phyloP scores from a whole-genome alignment of 1,284 basidiomycete genomes.

The Trichosporon sp. region DNA sequence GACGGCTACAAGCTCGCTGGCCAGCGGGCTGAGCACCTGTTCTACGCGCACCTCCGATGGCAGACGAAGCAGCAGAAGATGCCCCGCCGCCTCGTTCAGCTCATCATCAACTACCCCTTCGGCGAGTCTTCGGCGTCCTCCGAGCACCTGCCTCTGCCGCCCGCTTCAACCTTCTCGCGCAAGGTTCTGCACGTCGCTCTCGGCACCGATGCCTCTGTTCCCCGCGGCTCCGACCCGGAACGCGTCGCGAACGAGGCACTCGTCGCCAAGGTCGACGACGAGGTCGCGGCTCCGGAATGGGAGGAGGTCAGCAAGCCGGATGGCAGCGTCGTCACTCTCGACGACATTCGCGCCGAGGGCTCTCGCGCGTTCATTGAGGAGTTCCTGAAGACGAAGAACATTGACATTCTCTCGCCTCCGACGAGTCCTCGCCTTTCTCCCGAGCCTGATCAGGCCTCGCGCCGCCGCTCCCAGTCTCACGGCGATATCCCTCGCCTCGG shows the following conservation, averaged over 20 bases:
- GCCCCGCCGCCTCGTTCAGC: constrained; percentile 41
- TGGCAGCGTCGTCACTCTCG: constrained; percentile 23
- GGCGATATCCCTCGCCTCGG: constrained; percentile 26
- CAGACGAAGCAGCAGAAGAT: constrained; percentile 44
- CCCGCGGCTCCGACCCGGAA: constrained; percentile 30
- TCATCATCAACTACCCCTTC: constrained; percentile 48
- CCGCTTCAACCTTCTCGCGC: constrained; percentile 41
- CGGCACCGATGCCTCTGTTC: constrained; percentile 29
- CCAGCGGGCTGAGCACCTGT: constrained; percentile 44
- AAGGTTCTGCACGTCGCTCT: constrained; percentile 40
- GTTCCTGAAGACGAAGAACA: constrained; percentile 22
- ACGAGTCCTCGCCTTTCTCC: constrained; percentile 2
- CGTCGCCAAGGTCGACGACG: constrained; percentile 29
- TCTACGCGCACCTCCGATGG: constrained; percentile 48
- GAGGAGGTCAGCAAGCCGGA: constrained; percentile 12
- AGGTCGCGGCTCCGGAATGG: constrained; percentile 22
- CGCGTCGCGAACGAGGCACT: constrained; percentile 30
- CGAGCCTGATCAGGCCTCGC: constrained; percentile 18
- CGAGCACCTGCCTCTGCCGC: constrained; percentile 38
- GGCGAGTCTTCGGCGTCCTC: constrained; percentile 39
- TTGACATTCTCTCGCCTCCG: constrained; percentile 24
- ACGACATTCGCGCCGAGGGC: constrained; percentile 32
- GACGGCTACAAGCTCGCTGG: constrained; percentile 44
- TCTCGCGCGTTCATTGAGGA: constrained; percentile 34
- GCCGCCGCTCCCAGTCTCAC: constrained; percentile 36